Conservation (phyloP, 2,329 filamentous ascomycete genomes). For the Aspergillus persii region DNA sequence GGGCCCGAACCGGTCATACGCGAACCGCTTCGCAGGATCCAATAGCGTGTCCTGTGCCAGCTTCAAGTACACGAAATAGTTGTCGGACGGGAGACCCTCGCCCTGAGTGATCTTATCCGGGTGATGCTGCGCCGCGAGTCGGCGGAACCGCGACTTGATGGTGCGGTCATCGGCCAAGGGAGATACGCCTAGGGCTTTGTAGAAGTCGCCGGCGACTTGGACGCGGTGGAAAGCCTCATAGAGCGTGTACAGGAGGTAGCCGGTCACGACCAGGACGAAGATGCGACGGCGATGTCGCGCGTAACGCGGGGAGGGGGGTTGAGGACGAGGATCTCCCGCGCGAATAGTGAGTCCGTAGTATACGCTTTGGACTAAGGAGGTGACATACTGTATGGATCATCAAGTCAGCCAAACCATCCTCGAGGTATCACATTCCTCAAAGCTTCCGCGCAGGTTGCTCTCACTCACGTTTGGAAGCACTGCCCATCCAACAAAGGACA, state of each 20-base stretch:
- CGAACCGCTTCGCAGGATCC: slow-evolving; percentile 75
- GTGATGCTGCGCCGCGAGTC: slow-evolving; percentile 67
- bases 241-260: slow-evolving; percentile 87
- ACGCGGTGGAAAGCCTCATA: slow-evolving; percentile 87
- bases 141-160: slow-evolving; percentile 81
- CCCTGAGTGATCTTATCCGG: slow-evolving; percentile 71
- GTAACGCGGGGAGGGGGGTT: slow-evolving; percentile 64
- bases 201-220: slow-evolving; percentile 70
- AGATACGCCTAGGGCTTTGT: slow-evolving; percentile 70
- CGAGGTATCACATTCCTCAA: background rate
- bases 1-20: slow-evolving; percentile 85
- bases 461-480: slow-evolving; percentile 58
- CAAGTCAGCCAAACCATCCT: slow-evolving; percentile 9
- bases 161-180: slow-evolving; percentile 68
- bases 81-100: slow-evolving; percentile 35
- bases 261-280: slow-evolving; percentile 74
- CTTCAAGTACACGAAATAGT: slow-evolving; percentile 78
- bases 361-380: slow-evolving; percentile 71
- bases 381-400: slow-evolving; percentile 61
- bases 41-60: slow-evolving; percentile 76
- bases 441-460: background rate
- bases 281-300: slow-evolving; percentile 75
- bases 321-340: slow-evolving; percentile 78
- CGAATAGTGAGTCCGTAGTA: slow-evolving; percentile 89
- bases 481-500: slow-evolving; percentile 61